A percentile compares a stretch with the other conserved stretches of the same genome.
Evolutionary conservation across 2,329 filamentous ascomycete species (phyloP).

Genomic region (Diaporthe velutina): DNA sequence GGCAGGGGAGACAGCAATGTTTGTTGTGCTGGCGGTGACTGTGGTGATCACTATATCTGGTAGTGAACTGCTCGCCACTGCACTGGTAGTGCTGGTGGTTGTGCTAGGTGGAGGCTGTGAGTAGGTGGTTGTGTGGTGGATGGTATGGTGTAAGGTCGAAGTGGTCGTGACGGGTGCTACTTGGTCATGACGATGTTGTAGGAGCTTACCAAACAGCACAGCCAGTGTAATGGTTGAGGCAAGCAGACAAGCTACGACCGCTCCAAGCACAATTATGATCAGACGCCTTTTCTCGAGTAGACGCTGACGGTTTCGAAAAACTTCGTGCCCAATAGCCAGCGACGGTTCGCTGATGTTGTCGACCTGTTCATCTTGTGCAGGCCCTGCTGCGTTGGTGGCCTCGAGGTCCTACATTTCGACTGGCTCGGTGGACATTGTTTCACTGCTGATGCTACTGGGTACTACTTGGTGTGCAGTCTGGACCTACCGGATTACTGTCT

Average conservation of each 20-base stretch:
- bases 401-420: neutral
- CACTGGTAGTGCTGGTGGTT: neutral
- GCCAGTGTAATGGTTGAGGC: neutral
- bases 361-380: neutral
- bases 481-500: neutral
- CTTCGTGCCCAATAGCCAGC: neutral
- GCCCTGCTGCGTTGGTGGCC: neutral
- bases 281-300: neutral
- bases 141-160: neutral
- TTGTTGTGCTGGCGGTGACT: neutral
- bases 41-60: neutral
- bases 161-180: neutral
- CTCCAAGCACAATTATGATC: neutral
- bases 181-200: neutral
- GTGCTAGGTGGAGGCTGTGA: neutral
- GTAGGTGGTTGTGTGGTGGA: neutral
- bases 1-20: neutral
- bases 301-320: conserved; percentile 7
- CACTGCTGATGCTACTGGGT: neutral
- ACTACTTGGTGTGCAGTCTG: neutral
- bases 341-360: neutral
- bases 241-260: neutral
- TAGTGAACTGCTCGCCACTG: neutral
- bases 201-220: neutral
- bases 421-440: neutral